Base-by-base conservation (phyloP, 345 rosid species). In the Syzygium aqueum region DNA sequence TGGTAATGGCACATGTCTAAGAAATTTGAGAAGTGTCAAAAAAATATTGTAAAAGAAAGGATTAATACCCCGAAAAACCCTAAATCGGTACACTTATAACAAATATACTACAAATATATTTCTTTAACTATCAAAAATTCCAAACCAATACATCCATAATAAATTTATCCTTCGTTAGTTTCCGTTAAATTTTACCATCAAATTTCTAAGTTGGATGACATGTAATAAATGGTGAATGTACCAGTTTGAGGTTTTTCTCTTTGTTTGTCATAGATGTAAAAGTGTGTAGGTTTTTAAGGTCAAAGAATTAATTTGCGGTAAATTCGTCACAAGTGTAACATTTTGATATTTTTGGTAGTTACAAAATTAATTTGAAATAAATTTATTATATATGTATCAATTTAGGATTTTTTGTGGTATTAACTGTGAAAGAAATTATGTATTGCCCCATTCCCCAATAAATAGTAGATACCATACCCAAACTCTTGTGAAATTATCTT, bases 1-100 rank as follows among this genome's bases (percentile, higher is more conserved):
- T n/a, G 7, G 17, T 6, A 13, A 3, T 61, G 15, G 17, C 1
- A 16, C 13, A 0, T n/a, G 4, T 15, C 17, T 1, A 0, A 14
- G 15, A 52, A 52, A 14, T 14, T 52, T 15, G 6, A 43, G 46
- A 50, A 50, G 65, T 5, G 7, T 59, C 28, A 59, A 25, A 5
- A 59, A 4, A 59, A 59, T 11, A 59, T 27, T 25, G 5, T 52
- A 0, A 59, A 56, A 4, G 27, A 11, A 25, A 25, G 0, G 0
- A 11, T 27, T 59, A 11, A 59, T 59, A 27, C 11, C 1, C 27
- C 15, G 0, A 27, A 59, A 57, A 59, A 27, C 7, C 10, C 7
- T 1, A 27, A 27, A 59, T 12, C 11, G 11, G 11, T 57, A 57
- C 3, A 57, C 5, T 25, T 25, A 5, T 59, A 0, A 59, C 28